Percentiles rank a stretch among this genome's conserved stretches.
These are phyloP conservation scores for Ustanciosporium gigantosporum DNA, from an alignment of 1,284 basidiomycete species.

Conservation along the genomic window DNA sequence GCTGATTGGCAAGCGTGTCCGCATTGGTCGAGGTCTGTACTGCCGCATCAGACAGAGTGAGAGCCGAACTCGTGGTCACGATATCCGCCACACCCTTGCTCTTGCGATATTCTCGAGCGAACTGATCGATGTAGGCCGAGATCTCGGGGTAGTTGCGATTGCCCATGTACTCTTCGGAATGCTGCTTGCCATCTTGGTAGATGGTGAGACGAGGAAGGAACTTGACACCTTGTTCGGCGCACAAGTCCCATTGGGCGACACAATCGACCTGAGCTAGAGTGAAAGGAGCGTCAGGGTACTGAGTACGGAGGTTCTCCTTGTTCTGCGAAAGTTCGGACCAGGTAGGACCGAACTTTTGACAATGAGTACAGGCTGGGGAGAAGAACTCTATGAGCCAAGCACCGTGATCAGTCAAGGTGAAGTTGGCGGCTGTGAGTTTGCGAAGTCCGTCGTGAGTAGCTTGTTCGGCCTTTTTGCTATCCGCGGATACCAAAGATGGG, in stretches of 20 bases:
- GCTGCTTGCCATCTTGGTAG: slow-evolving; percentile 51
- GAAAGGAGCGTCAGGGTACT: slow-evolving; percentile 51
- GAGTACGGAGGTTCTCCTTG: slow-evolving; percentile 66
- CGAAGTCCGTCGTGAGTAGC: slow-evolving; percentile 39
- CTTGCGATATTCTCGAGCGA: slow-evolving; percentile 37
- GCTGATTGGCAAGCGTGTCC: neutral
- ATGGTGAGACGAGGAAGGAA: slow-evolving; percentile 42
- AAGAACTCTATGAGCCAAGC: slow-evolving; percentile 59
- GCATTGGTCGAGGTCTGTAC: slow-evolving; percentile 4
- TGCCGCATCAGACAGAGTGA: neutral
- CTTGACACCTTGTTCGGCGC: slow-evolving; percentile 44
- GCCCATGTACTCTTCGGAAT: slow-evolving; percentile 32
- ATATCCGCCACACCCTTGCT: slow-evolving; percentile 31
- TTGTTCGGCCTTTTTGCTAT: slow-evolving; percentile 11
- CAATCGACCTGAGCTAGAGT: slow-evolving; percentile 58
- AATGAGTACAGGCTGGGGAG: slow-evolving; percentile 77
- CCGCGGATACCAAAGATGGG: slow-evolving; percentile 1
- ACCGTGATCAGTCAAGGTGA: slow-evolving; percentile 40
- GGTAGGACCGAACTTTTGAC: slow-evolving; percentile 75
- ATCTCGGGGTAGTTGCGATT: slow-evolving; percentile 47
- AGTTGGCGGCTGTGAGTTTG: slow-evolving; percentile 48
- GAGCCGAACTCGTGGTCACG: slow-evolving; percentile 1
- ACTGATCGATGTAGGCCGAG: slow-evolving; percentile 44
- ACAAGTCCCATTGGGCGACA: slow-evolving; percentile 44
- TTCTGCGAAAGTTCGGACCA: slow-evolving; percentile 74